phyloP scores from a whole-genome alignment of 2,329 filamentous ascomycete species.

The Fusarium decemcellulare region DNA sequence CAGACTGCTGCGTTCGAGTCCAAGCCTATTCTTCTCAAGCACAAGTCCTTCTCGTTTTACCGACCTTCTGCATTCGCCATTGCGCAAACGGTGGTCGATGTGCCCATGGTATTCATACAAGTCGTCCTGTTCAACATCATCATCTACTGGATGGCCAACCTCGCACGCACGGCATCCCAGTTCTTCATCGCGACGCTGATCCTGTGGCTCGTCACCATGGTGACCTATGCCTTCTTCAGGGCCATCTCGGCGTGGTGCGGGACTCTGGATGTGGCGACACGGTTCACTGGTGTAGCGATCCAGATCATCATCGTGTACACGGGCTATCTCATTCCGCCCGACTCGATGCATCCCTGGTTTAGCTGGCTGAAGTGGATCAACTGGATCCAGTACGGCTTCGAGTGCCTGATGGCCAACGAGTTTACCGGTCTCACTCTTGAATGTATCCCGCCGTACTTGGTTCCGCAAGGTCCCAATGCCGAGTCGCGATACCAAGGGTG shows the following conservation, averaged over 20 bases:
- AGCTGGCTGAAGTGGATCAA: constrained; percentile 81
- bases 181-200: constrained; percentile 78
- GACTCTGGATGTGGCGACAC: constrained; percentile 74
- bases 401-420: constrained; percentile 78
- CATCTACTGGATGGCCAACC: constrained; percentile 84
- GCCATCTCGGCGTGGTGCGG: constrained; percentile 71
- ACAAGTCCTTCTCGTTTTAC: constrained; percentile 80
- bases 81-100: constrained; percentile 71
- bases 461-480: constrained; percentile 60
- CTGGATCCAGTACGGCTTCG: constrained; percentile 78
- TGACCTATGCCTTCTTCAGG: constrained; percentile 72
- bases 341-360: constrained; percentile 68
- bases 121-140: constrained; percentile 78
- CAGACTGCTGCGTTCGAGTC: constrained; percentile 75
- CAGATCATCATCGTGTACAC: constrained; percentile 78
- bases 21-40: constrained; percentile 77
- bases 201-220: constrained; percentile 70
- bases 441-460: constrained; percentile 71
- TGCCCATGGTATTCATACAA: constrained; percentile 74
- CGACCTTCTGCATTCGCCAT: constrained; percentile 70
- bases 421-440: constrained; percentile 69
- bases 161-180: constrained; percentile 75
- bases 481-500: constrained; percentile 66
- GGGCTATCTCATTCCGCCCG: constrained; percentile 73
- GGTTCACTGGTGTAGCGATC: constrained; percentile 69